A percentile compares a stretch with the other conserved stretches of the same genome.
These are phyloP conservation scores for Galerina marginata DNA, from an alignment of 768 basidiomycete genomes.

Conservation along the genomic window DNA sequence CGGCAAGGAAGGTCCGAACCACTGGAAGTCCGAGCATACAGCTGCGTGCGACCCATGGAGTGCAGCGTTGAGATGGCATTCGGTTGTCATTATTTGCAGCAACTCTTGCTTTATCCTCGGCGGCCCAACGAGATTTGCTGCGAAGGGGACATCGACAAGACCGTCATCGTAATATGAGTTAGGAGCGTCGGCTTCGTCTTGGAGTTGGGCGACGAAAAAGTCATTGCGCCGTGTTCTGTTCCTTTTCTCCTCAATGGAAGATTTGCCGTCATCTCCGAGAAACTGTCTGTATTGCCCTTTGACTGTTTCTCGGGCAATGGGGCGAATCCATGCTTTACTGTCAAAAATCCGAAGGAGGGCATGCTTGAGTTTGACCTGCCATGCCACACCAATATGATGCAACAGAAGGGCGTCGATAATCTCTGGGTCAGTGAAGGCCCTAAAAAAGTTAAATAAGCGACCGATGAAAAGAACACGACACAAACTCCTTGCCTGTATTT, in stretches of 20 bases:
- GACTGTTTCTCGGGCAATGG: too few relatives aligned
- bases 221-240: too few relatives aligned
- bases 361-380: conserved; percentile 43
- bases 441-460: conserved; percentile 4
- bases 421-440: conserved; percentile 52
- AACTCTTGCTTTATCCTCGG: conserved; percentile 40
- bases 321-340: background rate
- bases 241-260: too few relatives aligned
- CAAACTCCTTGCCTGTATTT: too few relatives aligned
- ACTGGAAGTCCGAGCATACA: conserved; percentile 49
- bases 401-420: conserved; percentile 49
- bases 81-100: conserved; percentile 45
- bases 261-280: too few relatives aligned
- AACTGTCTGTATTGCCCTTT: too few relatives aligned
- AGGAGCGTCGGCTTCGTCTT: too few relatives aligned
- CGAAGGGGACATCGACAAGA: too few relatives aligned
- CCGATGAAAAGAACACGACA: too few relatives aligned
- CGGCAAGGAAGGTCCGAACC: conserved; percentile 50
- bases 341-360: conserved; percentile 22
- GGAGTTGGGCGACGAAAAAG: too few relatives aligned
- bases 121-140: too few relatives aligned
- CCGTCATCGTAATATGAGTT: too few relatives aligned
- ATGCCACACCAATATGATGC: conserved; percentile 46
- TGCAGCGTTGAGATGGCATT: conserved; percentile 43
- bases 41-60: conserved; percentile 40